Conservation (phyloP, 129 eudicot genomes). For the Erigeron canadensis region DNA sequence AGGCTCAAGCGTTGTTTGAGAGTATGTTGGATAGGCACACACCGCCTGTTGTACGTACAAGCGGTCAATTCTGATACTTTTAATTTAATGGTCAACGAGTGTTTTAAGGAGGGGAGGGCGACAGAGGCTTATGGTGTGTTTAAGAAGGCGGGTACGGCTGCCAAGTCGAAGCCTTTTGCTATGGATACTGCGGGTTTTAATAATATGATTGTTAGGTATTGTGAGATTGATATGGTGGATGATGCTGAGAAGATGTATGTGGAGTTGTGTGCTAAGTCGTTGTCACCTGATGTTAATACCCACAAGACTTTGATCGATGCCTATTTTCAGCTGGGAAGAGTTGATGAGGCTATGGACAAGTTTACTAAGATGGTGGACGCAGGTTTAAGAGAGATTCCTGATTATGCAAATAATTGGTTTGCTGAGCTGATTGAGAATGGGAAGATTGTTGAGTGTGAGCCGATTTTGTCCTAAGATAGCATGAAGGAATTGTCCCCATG, state of each 20-base stretch:
- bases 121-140: conserved; percentile 63
- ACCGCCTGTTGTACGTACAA: conserved; percentile 78
- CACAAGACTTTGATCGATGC: conserved; percentile 70
- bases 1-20: conserved; percentile 80
- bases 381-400: conserved; percentile 78
- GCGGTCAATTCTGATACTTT: conserved; percentile 89
- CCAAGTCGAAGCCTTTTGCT: conserved; percentile 81
- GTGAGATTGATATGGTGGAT: conserved; percentile 72
- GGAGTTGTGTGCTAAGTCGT: conserved; percentile 66
- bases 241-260: conserved; percentile 73
- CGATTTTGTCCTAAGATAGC: conserved; percentile 70
- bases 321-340: conserved; percentile 60
- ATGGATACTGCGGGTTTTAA: conserved; percentile 83
- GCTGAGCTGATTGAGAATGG: conserved; percentile 63
- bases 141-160: conserved; percentile 66
- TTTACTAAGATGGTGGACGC: conserved; percentile 70
- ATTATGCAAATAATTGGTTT: conserved; percentile 83
- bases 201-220: conserved; percentile 57
- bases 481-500: conserved; percentile 65
- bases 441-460: conserved; percentile 56
- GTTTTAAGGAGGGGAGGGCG: conserved; percentile 61
- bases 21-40: conserved; percentile 89
- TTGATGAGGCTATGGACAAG: conserved; percentile 67
- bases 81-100: conserved; percentile 82
- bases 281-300: conserved; percentile 73